These are phyloP conservation scores for Candida smagusa DNA, from an alignment of 1,139 yeast genomes.

Conservation along the genomic window DNA sequence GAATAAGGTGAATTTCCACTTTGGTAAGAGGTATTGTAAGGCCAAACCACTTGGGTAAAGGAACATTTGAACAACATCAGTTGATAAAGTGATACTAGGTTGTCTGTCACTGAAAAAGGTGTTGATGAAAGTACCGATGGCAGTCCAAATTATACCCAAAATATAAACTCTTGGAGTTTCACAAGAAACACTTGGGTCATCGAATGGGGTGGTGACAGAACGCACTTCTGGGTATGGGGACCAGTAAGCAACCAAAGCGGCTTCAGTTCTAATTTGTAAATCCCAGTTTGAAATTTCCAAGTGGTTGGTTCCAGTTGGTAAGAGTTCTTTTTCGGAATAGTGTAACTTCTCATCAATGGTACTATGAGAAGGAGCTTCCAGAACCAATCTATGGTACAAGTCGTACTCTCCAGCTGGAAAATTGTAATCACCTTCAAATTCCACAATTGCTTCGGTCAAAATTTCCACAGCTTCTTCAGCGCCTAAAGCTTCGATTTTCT, in stretches of 20 bases:
- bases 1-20: slow-evolving; percentile 13
- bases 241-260: slow-evolving; percentile 39
- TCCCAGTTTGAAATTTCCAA: slow-evolving; percentile 9
- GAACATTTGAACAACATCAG: slow-evolving; percentile 54
- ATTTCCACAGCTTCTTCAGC: slow-evolving; percentile 17
- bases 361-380: background rate
- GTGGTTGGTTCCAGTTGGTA: background rate
- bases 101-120: slow-evolving; percentile 55
- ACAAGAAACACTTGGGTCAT: slow-evolving; percentile 44
- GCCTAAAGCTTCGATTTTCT: slow-evolving; percentile 16
- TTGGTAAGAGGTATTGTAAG: slow-evolving; percentile 20
- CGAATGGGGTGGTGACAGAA: slow-evolving; percentile 50
- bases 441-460: slow-evolving; percentile 14
- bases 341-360: background rate
- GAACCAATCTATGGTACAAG: slow-evolving; percentile 10
- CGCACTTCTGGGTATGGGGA: slow-evolving; percentile 67
- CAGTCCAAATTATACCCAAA: slow-evolving; percentile 53
- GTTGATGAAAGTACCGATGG: slow-evolving; percentile 53
- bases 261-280: slow-evolving; percentile 13
- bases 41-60: slow-evolving; percentile 54
- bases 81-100: slow-evolving; percentile 44
- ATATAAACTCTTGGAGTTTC: slow-evolving; percentile 58
- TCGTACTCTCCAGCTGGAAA: slow-evolving; percentile 15
- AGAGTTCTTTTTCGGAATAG: background rate
- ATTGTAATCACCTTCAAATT: slow-evolving; percentile 24